Conservation (phyloP, 208 protist species). For the Borovskyia barvae region DNA sequence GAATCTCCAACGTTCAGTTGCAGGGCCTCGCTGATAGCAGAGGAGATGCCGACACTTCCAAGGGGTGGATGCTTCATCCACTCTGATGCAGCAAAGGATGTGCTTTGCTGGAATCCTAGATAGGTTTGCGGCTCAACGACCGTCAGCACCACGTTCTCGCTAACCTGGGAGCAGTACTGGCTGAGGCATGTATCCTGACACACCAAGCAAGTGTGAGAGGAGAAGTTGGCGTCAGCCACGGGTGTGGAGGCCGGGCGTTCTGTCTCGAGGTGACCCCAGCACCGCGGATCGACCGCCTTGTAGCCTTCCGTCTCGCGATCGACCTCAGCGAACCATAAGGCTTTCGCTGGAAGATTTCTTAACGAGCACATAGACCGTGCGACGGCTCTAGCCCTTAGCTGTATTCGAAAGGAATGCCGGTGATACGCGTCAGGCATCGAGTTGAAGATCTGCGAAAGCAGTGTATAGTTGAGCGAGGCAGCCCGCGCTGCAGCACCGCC, state of each 20-base stretch:
- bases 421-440: background rate
- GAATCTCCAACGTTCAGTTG: conserved; percentile 26
- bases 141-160: background rate
- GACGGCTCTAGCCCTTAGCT: background rate
- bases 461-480: conserved; percentile 39
- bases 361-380: conserved; percentile 2
- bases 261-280: too few relatives aligned
- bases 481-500: conserved; percentile 24
- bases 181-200: conserved; percentile 14
- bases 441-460: background rate
- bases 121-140: conserved; percentile 4
- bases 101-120: too few relatives aligned
- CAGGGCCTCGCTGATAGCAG: background rate
- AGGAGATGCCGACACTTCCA: too few relatives aligned
- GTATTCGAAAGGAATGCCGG: conserved; percentile 9
- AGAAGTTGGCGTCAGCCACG: too few relatives aligned
- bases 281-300: too few relatives aligned
- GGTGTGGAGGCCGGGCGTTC: too few relatives aligned
- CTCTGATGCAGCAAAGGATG: too few relatives aligned
- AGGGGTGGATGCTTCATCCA: too few relatives aligned
- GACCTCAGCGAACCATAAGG: conserved; percentile 3
- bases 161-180: conserved; percentile 3
- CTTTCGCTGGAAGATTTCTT: background rate
- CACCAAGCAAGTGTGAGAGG: background rate
- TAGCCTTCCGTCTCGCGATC: too few relatives aligned